These are phyloP conservation scores for Myxozyma vanderwaltii DNA, from an alignment of 805 yeast genomes.

Conservation along the genomic window DNA sequence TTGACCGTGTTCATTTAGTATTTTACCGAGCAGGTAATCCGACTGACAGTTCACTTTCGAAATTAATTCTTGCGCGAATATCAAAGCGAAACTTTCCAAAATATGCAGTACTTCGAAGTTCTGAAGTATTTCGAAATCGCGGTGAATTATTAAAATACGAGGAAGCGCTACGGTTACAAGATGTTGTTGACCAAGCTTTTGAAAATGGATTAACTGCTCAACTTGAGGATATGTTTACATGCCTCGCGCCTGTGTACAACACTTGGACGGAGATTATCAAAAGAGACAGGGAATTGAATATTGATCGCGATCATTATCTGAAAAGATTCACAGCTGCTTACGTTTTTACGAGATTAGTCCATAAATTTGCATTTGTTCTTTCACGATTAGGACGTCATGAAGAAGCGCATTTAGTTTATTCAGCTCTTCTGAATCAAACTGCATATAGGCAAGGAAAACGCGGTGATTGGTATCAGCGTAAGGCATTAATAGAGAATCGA, in stretches of 20 bases:
- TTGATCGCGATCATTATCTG: conserved; percentile 25
- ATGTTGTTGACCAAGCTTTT: conserved; percentile 15
- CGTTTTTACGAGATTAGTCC: conserved; percentile 28
- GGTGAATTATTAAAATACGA: conserved; percentile 29
- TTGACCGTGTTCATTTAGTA: conserved; percentile 29
- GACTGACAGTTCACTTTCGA: conserved; percentile 22
- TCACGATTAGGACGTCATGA: conserved; percentile 12
- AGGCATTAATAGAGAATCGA: conserved; percentile 30
- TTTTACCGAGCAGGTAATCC: conserved; percentile 23
- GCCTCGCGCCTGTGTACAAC: conserved; percentile 12
- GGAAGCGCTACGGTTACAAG: conserved; percentile 21
- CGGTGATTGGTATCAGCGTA: conserved; percentile 34
- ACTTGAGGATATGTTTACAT: conserved; percentile 2
- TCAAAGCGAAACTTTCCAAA: conserved; percentile 25
- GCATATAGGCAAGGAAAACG: conserved; percentile 30
- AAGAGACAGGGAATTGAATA: background rate
- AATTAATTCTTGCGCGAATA: conserved; percentile 23
- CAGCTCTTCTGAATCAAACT: conserved; percentile 21
- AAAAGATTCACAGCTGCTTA: conserved; percentile 30
- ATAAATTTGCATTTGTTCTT: conserved; percentile 26
- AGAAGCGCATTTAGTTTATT: conserved; percentile 23
- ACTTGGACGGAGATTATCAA: conserved; percentile 14
- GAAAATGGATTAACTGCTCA: conserved; percentile 5
- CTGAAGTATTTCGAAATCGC: conserved; percentile 30
- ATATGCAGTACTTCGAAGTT: conserved; percentile 28